Conservation (phyloP, 1,139 yeast genomes). For the Zygoascus sp. region DNA sequence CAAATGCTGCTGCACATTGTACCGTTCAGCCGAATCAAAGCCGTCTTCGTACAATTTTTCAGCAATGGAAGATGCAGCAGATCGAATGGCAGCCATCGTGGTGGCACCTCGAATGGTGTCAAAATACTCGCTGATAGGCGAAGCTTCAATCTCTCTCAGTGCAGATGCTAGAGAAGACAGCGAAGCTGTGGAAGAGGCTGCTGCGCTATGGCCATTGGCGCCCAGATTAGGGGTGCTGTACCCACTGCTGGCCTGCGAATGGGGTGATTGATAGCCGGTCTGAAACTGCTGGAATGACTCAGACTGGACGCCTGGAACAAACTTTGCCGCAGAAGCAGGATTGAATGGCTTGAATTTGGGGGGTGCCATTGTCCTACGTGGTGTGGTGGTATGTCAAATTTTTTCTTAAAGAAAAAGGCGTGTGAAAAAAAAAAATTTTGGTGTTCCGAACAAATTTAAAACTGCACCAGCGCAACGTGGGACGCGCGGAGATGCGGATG, state of each 20-base stretch:
- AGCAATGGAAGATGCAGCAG: conserved; percentile 55
- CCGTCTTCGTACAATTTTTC: conserved; percentile 47
- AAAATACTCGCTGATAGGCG: conserved; percentile 67
- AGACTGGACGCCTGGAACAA: conserved; percentile 10
- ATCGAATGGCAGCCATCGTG: conserved; percentile 60
- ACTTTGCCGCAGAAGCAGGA: conserved; percentile 13
- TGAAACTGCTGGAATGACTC: conserved; percentile 10
- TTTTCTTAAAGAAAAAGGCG: conserved; percentile 11
- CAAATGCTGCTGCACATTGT: conserved; percentile 61
- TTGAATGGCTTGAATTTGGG: conserved; percentile 19
- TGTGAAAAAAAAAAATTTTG: conserved; percentile 6
- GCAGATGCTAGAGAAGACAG: conserved; percentile 69
- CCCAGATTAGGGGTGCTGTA: conserved; percentile 11
- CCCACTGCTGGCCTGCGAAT: conserved; percentile 11
- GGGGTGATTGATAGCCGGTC: conserved; percentile 6
- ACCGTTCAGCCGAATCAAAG: conserved; percentile 50
- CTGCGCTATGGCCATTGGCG: conserved; percentile 15
- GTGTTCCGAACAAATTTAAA: neutral
- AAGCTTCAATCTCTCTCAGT: conserved; percentile 55
- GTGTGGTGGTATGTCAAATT: conserved; percentile 6
- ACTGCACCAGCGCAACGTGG: no score
- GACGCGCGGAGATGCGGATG: no score
- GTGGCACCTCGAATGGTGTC: conserved; percentile 52
- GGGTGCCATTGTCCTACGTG: conserved; percentile 15
- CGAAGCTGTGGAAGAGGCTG: conserved; percentile 57